These are phyloP conservation scores for Solanum etuberosum DNA, from an alignment of 257 asterid genomes.

Conservation along the genomic window DNA sequence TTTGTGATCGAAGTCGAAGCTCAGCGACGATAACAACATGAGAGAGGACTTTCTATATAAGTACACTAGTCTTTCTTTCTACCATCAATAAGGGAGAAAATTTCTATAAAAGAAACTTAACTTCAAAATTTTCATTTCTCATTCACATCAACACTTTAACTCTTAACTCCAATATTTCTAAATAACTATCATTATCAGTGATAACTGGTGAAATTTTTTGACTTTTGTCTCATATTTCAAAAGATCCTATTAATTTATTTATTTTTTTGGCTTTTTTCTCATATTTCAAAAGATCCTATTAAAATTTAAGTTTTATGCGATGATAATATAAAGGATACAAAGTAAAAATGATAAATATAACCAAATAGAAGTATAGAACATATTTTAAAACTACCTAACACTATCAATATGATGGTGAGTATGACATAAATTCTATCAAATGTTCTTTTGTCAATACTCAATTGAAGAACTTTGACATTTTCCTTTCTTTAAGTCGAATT, in stretches of 20 bases:
- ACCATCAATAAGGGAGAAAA: too few relatives aligned
- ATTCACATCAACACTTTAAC: not conserved
- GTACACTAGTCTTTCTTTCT: too few relatives aligned
- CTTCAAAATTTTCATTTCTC: too few relatives aligned
- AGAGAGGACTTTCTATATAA: not conserved
- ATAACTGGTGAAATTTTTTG: too few relatives aligned
- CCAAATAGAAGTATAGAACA: not conserved
- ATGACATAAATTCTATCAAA: not conserved
- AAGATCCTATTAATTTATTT: too few relatives aligned
- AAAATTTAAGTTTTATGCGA: not conserved
- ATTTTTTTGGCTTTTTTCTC: not conserved
- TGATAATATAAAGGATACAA: not conserved
- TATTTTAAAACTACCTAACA: not conserved
- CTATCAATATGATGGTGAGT: not conserved
- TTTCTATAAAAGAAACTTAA: not conserved
- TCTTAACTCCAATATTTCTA: too few relatives aligned
- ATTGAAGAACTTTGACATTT: not conserved
- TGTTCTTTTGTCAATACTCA: not conserved
- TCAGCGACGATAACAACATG: rapidly evolving
- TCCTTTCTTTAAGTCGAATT: not conserved
- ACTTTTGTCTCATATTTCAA: too few relatives aligned
- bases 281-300: not conserved
- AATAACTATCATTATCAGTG: too few relatives aligned
- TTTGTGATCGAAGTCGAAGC: too few relatives aligned
- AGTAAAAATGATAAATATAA: not conserved